Base-by-base conservation (phyloP, 2,329 filamentous ascomycete species). In the Colletotrichum gloeosporioides region DNA sequence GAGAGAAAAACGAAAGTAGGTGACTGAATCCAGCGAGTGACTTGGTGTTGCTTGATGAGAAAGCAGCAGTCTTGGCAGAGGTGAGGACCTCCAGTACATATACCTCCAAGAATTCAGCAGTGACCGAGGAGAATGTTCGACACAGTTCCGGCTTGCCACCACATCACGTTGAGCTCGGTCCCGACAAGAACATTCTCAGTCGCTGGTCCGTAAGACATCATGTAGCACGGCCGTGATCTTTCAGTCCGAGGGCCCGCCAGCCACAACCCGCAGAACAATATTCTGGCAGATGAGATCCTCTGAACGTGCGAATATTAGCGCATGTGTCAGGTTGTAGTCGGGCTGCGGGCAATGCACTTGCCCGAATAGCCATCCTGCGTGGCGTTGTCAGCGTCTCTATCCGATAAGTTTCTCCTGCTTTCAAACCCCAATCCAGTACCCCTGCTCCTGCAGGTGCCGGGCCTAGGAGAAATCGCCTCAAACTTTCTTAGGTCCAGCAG, bases 141-240 rank as follows among this genome's bases (percentile, higher is more conserved):
- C 44, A 44, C 32, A 34, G 13, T n/a, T 34, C 36, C 25, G n/a
- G 12, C 68, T 36, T 71, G 12, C 9, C 22, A 49, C 18, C 16
- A 31, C 69, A 10, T 39, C 39, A 49, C 63, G 36, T 36, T 13
- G 27, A 61, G 64, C 74, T 76, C 70, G 70, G 70, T 22, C 74
- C 64, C 70, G 49, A 65, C 16, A 31, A 6, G 53, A 29, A 34
- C 9, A 29, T 57, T 22, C 27, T 15, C 22, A 29, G 25, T n/a
- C 67, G 29, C 44, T 69, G 61, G 70, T 55, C 49, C 55, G 74
- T 69, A 61, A 74, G 70, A 74, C 65, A 69, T 39, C 10, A 63
- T 12, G 44, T 25, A 72, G 71, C 74, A 74, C 74, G 65, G 74
- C 34, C 71, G 5, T 44, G 57, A 22, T 61, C 36, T 64, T 36